These are phyloP conservation scores for Pseudonitzschia delicatissima DNA, from an alignment of 108 stramenopile species.

Conservation along the genomic window DNA sequence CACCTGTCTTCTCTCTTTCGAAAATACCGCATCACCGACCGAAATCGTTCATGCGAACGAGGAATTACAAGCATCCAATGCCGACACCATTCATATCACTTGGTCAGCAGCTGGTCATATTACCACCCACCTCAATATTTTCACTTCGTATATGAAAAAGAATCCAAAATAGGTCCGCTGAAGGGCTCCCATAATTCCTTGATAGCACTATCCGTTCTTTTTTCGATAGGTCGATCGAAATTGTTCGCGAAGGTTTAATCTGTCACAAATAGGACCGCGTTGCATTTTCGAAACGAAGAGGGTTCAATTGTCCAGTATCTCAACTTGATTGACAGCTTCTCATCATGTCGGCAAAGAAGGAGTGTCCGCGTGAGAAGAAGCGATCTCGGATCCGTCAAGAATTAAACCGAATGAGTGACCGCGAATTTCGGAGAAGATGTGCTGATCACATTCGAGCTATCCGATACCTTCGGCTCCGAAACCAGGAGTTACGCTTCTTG, in stretches of 20 bases:
- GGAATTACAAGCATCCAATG: too few species aligned
- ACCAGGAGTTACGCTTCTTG: constrained; percentile 22
- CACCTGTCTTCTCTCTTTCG: neutral
- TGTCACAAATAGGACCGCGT: neutral
- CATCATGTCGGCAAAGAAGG: constrained; percentile 8
- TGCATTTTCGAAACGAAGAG: too few species aligned
- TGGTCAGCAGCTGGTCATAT: too few species aligned
- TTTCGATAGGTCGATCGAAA: neutral
- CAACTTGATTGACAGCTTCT: neutral
- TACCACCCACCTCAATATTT: too few species aligned
- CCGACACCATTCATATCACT: too few species aligned
- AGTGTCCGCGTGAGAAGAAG: constrained; percentile 22
- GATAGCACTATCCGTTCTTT: neutral
- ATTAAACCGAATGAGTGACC: constrained; percentile 13
- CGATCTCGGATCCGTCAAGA: constrained; percentile 24
- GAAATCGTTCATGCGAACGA: too few species aligned
- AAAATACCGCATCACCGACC: neutral
- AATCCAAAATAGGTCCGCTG: too few species aligned
- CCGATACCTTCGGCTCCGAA: constrained; percentile 30
- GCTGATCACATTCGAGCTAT: constrained; percentile 28
- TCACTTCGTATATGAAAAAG: too few species aligned
- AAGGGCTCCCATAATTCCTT: too few species aligned
- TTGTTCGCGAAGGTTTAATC: neutral
- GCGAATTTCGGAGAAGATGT: constrained; percentile 15
- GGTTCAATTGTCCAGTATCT: too few species aligned